Conservation (phyloP, 2,329 filamentous ascomycete species). For the Thielaviopsis punctulata region DNA sequence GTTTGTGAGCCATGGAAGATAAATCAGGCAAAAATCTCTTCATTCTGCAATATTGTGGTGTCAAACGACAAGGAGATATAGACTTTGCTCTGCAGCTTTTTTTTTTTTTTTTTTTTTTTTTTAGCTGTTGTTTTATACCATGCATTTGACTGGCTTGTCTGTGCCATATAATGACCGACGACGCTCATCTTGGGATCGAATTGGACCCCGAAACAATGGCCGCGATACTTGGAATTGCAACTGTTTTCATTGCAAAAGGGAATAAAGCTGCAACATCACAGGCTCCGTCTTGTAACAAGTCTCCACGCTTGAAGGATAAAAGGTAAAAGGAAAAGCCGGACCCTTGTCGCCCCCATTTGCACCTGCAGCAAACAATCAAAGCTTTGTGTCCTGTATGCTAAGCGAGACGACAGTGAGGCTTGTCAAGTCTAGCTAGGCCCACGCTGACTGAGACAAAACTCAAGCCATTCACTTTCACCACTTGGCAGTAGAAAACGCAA, state of each 20-base stretch:
- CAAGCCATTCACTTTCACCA: not conserved
- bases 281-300: not conserved
- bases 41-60: not conserved
- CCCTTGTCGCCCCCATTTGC: not conserved
- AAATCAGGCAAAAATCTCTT: not conserved
- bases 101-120: too few relatives aligned
- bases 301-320: not conserved
- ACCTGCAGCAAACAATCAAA: not conserved
- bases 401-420: not conserved
- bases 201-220: not conserved
- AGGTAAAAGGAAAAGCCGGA: not conserved
- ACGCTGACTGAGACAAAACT: not conserved
- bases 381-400: not conserved
- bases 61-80: not conserved
- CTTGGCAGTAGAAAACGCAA: not conserved
- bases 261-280: not conserved
- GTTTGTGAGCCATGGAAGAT: slow-evolving; percentile 3
- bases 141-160: not conserved
- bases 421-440: not conserved
- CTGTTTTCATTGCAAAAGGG: not conserved
- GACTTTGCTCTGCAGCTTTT: not conserved
- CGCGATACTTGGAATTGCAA: not conserved
- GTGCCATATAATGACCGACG: not conserved
- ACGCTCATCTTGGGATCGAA: not conserved
- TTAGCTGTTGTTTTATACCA: not conserved